Conservation (phyloP, 371 early-diverging fungal species). For the Mucor lusitanicus region DNA sequence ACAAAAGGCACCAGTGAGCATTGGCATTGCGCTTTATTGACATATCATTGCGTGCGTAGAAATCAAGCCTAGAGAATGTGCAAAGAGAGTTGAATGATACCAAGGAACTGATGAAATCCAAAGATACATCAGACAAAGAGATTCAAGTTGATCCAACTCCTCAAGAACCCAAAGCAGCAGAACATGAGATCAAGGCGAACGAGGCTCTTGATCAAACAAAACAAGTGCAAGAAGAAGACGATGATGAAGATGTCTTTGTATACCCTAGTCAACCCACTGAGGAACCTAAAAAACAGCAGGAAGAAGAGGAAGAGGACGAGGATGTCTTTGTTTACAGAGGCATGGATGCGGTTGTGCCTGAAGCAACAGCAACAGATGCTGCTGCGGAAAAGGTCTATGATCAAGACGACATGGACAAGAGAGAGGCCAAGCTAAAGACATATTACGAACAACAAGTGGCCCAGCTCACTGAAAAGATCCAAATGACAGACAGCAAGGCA, state of each 20-base stretch:
- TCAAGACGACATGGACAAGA: constrained; percentile 4
- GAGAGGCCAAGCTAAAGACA: constrained; percentile 27
- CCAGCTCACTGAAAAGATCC: constrained; percentile 41
- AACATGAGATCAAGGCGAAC: not conserved
- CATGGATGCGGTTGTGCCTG: constrained; percentile 28
- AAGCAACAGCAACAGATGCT: not conserved
- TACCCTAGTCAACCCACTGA: constrained; percentile 24
- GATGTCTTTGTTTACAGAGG: constrained; percentile 49
- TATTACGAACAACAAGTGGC: constrained; percentile 35
- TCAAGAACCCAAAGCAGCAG: not conserved
- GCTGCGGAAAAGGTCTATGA: not conserved
- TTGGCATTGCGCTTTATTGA: not conserved
- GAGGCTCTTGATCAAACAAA: not conserved
- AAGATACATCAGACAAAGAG: constrained; percentile 6
- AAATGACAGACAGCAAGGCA: constrained; percentile 45
- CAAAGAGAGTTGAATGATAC: constrained; percentile 3
- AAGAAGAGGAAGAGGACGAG: constrained; percentile 18
- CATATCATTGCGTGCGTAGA: not conserved
- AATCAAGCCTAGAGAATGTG: not conserved
- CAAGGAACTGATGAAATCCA: not conserved
- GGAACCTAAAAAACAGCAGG: not conserved
- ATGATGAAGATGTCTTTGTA: constrained; percentile 42
- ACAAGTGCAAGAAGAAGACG: constrained; percentile 25
- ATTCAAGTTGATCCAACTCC: constrained; percentile 17
- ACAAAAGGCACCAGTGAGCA: not conserved